phyloP scores from a whole-genome alignment of 108 stramenopile species.

The Cyclotella kingstonii region DNA sequence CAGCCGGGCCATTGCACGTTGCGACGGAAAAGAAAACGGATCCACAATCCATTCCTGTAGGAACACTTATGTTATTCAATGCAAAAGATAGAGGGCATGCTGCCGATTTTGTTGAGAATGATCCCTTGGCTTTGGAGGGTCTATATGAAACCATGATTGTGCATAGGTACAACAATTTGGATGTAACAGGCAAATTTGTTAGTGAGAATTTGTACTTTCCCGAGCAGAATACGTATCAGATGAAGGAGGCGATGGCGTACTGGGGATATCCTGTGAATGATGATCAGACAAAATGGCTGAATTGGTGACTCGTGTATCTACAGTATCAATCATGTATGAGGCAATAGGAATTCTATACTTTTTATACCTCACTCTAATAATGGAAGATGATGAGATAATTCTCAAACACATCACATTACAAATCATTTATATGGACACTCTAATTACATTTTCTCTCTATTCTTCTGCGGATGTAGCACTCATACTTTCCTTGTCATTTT shows the following conservation, averaged over 20 bases:
- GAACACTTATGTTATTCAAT: slow-evolving; percentile 80
- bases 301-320: slow-evolving; percentile 50
- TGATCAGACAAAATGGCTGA: slow-evolving; percentile 78
- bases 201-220: slow-evolving; percentile 59
- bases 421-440: not conserved
- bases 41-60: slow-evolving; percentile 59
- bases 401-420: not conserved
- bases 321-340: not conserved
- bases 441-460: not conserved
- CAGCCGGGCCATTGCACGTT: slow-evolving; percentile 69
- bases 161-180: slow-evolving; percentile 74
- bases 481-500: slow-evolving; percentile 9
- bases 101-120: slow-evolving; percentile 74
- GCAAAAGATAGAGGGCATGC: slow-evolving; percentile 73
- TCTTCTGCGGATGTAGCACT: slow-evolving; percentile 7
- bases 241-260: slow-evolving; percentile 80
- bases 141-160: slow-evolving; percentile 73
- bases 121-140: slow-evolving; percentile 66
- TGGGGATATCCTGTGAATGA: slow-evolving; percentile 85
- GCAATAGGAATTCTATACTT: too few species aligned
- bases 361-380: not conserved
- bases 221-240: slow-evolving; percentile 58
- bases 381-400: not conserved
- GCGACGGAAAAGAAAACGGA: slow-evolving; percentile 75
- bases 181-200: slow-evolving; percentile 84